phyloP scores from a whole-genome alignment of 176 grass and related monocot species.

The Guadua angustifolia region DNA sequence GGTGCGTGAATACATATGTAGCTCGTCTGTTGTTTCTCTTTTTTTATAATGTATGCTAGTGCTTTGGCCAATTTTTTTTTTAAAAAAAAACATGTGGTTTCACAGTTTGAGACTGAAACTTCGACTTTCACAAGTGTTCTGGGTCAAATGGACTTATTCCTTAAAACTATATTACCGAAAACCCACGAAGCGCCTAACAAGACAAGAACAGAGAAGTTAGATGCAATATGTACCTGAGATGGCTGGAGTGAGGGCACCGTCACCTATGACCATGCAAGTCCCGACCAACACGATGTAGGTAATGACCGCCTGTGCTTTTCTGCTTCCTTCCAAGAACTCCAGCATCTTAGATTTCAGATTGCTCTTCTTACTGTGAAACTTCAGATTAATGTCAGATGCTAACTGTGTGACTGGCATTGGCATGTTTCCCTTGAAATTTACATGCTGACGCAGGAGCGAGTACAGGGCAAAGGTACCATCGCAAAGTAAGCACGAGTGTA shows the following conservation, averaged over 20 bases:
- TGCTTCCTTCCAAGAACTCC: conserved; percentile 60
- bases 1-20: too few relatives aligned
- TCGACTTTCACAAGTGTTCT: too few relatives aligned
- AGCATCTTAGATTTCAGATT: conserved; percentile 45
- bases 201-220: neutral
- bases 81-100: too few relatives aligned
- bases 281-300: conserved; percentile 67
- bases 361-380: conserved; percentile 60
- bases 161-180: neutral
- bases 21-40: too few relatives aligned
- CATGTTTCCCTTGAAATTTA: too few relatives aligned
- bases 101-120: too few relatives aligned
- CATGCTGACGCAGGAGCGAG: too few relatives aligned
- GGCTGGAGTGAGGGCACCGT: conserved; percentile 80
- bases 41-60: too few relatives aligned
- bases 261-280: conserved; percentile 84
- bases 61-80: too few relatives aligned
- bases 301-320: conserved; percentile 54
- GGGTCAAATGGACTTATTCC: too few relatives aligned
- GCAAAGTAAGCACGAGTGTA: neutral
- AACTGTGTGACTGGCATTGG: conserved; percentile 54
- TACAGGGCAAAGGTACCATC: conserved; percentile 87
- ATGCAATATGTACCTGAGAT: conserved; percentile 65
- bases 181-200: neutral
- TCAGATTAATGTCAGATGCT: conserved; percentile 65